These are phyloP conservation scores for Amyloporia xantha DNA, from an alignment of 768 basidiomycete species.

Conservation along the genomic window DNA sequence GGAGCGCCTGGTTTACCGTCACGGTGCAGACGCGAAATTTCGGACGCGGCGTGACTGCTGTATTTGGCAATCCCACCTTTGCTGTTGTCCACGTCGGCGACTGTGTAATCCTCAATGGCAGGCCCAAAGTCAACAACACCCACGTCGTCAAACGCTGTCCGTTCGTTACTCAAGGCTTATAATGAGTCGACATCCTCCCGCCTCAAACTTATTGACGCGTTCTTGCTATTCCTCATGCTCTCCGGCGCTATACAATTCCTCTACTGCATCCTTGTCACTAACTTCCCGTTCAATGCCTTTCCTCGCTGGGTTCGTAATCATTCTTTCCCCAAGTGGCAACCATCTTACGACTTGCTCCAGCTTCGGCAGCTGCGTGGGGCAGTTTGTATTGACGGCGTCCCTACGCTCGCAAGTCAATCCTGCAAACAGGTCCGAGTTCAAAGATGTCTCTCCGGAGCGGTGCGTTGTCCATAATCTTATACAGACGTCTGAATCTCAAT, in stretches of 20 bases:
- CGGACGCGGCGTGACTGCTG: slow-evolving; percentile 9
- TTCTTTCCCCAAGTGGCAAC: no score
- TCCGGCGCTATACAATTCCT: slow-evolving; percentile 86
- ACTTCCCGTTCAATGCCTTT: slow-evolving; percentile 98
- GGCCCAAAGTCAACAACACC: slow-evolving; percentile 26
- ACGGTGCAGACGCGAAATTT: slow-evolving; percentile 16
- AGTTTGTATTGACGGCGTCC: slow-evolving; percentile 93
- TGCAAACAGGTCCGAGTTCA: slow-evolving; percentile 75
- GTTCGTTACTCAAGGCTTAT: slow-evolving; percentile 73
- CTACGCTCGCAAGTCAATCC: slow-evolving; percentile 91
- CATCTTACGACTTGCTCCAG: slow-evolving; percentile 35
- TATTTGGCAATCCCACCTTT: slow-evolving; percentile 4
- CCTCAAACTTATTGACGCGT: slow-evolving; percentile 90
- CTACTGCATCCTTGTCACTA: slow-evolving; percentile 87
- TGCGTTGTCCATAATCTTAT: slow-evolving; percentile 30
- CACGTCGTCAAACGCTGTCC: slow-evolving; percentile 30
- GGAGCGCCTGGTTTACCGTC: background rate
- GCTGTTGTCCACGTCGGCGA: slow-evolving; percentile 18
- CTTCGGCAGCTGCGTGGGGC: slow-evolving; percentile 89
- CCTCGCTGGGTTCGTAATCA: slow-evolving; percentile 77
- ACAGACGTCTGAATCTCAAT: background rate
- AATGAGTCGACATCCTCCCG: slow-evolving; percentile 67
- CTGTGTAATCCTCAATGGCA: slow-evolving; percentile 27
- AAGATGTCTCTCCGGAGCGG: slow-evolving; percentile 91
- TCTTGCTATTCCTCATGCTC: slow-evolving; percentile 87